Evolutionary conservation across 176 grass and related monocot species (phyloP).

Genomic region (Otatea glauca): DNA sequence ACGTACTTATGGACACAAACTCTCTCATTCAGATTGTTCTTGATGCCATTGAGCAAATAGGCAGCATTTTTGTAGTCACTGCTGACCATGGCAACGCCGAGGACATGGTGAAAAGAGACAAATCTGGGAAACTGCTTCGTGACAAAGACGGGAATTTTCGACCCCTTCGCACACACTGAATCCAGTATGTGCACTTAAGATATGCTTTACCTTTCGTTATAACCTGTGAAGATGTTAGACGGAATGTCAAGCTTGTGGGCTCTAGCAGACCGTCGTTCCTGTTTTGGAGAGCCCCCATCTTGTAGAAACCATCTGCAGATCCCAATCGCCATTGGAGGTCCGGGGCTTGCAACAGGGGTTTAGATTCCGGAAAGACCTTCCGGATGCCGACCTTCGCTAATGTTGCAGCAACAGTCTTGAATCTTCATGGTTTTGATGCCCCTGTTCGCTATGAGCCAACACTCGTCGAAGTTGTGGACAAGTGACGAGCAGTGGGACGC

Average conservation of each 20-base stretch:
- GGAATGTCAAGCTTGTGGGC: not conserved
- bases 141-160: conserved; percentile 71
- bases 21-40: conserved; percentile 68
- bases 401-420: conserved; percentile 82
- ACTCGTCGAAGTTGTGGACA: conserved; percentile 58
- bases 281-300: not conserved
- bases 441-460: conserved; percentile 72
- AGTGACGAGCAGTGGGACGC: conserved; percentile 24
- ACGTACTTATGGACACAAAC: not conserved
- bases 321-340: conserved; percentile 84
- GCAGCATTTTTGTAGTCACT: conserved; percentile 79
- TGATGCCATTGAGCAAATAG: conserved; percentile 72
- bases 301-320: conserved; percentile 55
- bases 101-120: conserved; percentile 94
- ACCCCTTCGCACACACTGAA: conserved; percentile 87
- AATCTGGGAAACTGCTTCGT: conserved; percentile 63
- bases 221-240: not conserved
- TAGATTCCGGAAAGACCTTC: conserved; percentile 63
- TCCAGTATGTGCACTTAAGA: conserved; percentile 55
- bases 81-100: conserved; percentile 96
- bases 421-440: conserved; percentile 80
- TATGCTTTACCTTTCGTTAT: too few relatives aligned
- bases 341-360: conserved; percentile 56
- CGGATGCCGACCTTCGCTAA: conserved; percentile 71
- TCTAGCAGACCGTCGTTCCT: not conserved